A percentile compares a stretch with the other conserved stretches of the same genome.
Evolutionary conservation across 805 yeast genomes (phyloP).

Genomic region (Cyberlindnera misumaiensis): DNA sequence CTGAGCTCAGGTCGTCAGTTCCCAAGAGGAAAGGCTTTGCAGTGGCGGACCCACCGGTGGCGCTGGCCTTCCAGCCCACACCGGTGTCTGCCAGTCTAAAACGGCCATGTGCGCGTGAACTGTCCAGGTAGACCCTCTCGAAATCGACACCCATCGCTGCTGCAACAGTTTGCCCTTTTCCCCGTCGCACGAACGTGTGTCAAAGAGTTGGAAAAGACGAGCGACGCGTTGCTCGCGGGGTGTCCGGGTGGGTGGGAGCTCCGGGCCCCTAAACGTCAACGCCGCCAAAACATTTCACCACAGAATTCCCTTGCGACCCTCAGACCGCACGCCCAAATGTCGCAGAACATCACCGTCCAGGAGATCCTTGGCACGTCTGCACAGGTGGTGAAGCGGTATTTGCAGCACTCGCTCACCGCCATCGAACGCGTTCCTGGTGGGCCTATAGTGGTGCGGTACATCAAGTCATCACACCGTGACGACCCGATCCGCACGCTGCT

Average conservation of each 20-base stretch:
- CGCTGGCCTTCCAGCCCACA: conserved; percentile 86
- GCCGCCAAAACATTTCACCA: no score
- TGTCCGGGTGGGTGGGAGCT: no score
- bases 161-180: neutral
- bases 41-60: conserved; percentile 39
- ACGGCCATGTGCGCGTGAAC: conserved; percentile 76
- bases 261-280: no score
- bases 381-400: conserved; percentile 4
- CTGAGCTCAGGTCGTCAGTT: conserved; percentile 73
- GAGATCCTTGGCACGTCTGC: conserved; percentile 10
- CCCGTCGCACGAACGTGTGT: no score
- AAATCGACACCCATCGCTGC: conserved; percentile 47
- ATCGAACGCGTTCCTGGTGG: conserved; percentile 46
- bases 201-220: no score
- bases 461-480: conserved; percentile 80
- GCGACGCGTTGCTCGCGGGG: no score
- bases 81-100: conserved; percentile 97
- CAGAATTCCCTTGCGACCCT: no score
- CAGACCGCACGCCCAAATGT: no score
- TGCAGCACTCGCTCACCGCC: conserved; percentile 6
- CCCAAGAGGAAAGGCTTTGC: conserved; percentile 81
- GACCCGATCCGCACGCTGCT: conserved; percentile 88
- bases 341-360: conserved; percentile 10
- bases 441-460: conserved; percentile 55
- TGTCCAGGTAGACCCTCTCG: conserved; percentile 86